Base-by-base conservation (phyloP, 2,329 filamentous ascomycete species). In the Aspergillus sp. region DNA sequence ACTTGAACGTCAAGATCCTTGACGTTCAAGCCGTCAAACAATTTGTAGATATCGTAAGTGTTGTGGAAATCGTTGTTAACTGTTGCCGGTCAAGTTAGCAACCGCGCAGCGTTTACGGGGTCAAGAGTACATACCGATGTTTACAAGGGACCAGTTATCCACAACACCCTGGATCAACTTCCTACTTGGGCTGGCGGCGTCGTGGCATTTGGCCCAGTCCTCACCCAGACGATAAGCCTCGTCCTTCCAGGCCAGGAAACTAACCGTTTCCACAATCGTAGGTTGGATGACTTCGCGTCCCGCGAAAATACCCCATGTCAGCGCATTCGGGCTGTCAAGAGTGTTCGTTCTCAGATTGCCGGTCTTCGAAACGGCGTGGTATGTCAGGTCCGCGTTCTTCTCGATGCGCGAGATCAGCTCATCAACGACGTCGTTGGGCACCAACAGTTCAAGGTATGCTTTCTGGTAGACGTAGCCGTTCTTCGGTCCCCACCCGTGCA, bases 241-340 rank as follows among this genome's bases (percentile, higher is more conserved):
- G 59, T 98, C 93, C 72, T 95, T 95, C 93, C 93, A 98, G 2
- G 93, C 93, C 46, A 98, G 76, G 79, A 98, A 98, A 67, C 88
- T 95, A 66, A 98, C 85, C 15, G 88, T 94, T 73, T 98, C 93
- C 45, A 98, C 93, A 60, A 98, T 96, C n/a, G 93, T 98, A 12
- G 93, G 93, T 69, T 98, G 93, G n/a, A 98, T 90, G 64, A 98
- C 96, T 70, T 98, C 93, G 68, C 97, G 95, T 49, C 93, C 93
- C 0, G 93, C 91, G 74, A 97, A 98, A 30, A 98, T 94, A 70
- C 93, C 93, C 93, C 93, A 98, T 1, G 93, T 98, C 44, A 98
- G 88, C n/a, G 93, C 93, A 61, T 98, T 98, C 33, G 93, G 93
- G 5, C 89, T 88, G 19, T 83, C 81, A 7, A 84, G 83, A 1